Evolutionary conservation across 2,329 filamentous ascomycete species (phyloP).

Genomic region (Fusarium sororula): DNA sequence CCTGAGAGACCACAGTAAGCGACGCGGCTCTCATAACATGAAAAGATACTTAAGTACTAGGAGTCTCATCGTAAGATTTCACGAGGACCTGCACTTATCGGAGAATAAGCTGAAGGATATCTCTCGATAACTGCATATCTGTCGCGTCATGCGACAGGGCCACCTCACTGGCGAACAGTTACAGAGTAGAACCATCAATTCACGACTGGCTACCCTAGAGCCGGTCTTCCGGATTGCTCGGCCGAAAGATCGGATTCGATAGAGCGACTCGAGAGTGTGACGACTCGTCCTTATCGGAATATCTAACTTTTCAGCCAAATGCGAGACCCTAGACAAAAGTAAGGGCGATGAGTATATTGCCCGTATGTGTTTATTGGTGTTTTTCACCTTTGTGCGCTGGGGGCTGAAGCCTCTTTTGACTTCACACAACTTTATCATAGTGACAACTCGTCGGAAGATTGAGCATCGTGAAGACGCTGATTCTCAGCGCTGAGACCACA

Average conservation of each 20-base stretch:
- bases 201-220: not conserved
- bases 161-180: not conserved
- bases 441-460: too few species aligned
- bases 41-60: not conserved
- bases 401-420: too few species aligned
- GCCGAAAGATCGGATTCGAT: not conserved
- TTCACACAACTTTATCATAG: too few species aligned
- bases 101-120: not conserved
- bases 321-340: too few species aligned
- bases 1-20: rapidly evolving
- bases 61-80: not conserved
- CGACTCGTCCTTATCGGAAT: too few species aligned
- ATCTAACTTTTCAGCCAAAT: too few species aligned
- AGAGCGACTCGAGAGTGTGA: too few species aligned
- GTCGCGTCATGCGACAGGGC: not conserved
- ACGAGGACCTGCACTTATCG: not conserved
- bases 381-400: too few species aligned
- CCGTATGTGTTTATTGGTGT: too few species aligned
- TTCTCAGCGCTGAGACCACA: not conserved
- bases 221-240: not conserved
- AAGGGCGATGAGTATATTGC: too few species aligned
- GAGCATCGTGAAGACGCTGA: not conserved
- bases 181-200: too few species aligned
- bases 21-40: not conserved
- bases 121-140: not conserved